These are phyloP conservation scores for Austroboletus festivus DNA, from an alignment of 768 basidiomycete genomes.

Conservation along the genomic window DNA sequence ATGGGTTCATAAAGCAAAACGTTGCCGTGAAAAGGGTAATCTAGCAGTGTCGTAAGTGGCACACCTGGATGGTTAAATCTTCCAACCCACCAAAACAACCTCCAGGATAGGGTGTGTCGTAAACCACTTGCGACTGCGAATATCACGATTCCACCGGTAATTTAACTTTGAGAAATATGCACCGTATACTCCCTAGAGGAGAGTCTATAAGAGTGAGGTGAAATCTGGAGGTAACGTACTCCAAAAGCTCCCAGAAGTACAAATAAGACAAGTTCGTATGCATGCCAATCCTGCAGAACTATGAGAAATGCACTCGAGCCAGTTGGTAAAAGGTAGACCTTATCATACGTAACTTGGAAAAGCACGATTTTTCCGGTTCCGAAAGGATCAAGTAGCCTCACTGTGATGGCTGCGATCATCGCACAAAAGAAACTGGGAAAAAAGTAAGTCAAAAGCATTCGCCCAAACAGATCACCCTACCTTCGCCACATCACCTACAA, in stretches of 20 bases:
- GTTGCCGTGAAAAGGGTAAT: slow-evolving; percentile 75
- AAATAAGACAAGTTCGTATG: slow-evolving; percentile 83
- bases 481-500: slow-evolving; percentile 88
- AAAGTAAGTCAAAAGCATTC: slow-evolving; percentile 10
- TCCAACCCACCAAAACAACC: slow-evolving; percentile 65
- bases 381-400: slow-evolving; percentile 92
- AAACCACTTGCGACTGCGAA: slow-evolving; percentile 81
- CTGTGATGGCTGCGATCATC: slow-evolving; percentile 92
- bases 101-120: slow-evolving; percentile 77
- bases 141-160: slow-evolving; percentile 79
- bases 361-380: slow-evolving; percentile 92
- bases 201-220: slow-evolving; percentile 5
- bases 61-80: neutral
- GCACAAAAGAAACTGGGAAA: slow-evolving; percentile 93
- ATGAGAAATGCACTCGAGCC: slow-evolving; percentile 1
- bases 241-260: slow-evolving; percentile 86
- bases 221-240: slow-evolving; percentile 40
- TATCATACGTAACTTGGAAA: slow-evolving; percentile 88
- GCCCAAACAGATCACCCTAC: slow-evolving; percentile 37
- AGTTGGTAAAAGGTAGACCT: slow-evolving; percentile 38
- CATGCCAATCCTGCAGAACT: slow-evolving; percentile 81
- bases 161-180: slow-evolving; percentile 92
- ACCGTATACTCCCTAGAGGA: slow-evolving; percentile 80
- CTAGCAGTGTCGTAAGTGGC: slow-evolving; percentile 39
- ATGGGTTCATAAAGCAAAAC: slow-evolving; percentile 84